Evolutionary conservation across 352 stramenopile species (phyloP).

Genomic region (Pythium aristosporum): DNA sequence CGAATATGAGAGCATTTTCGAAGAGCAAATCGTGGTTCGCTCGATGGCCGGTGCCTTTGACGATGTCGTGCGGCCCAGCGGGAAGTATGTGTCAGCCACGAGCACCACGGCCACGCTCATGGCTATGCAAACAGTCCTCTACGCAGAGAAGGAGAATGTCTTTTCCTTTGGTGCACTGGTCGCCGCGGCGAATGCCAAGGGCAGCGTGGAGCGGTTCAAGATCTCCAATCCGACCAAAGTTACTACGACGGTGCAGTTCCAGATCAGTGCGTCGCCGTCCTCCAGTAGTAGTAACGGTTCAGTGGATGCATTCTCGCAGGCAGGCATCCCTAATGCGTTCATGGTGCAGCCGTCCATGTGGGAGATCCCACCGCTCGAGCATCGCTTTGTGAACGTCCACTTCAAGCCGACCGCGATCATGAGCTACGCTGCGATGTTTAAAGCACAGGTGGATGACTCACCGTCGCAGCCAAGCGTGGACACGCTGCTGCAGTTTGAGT

Average conservation of each 20-base stretch:
- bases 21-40: constrained; percentile 92
- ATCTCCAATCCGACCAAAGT: constrained; percentile 96
- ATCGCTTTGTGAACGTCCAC: constrained; percentile 93
- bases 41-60: constrained; percentile 39
- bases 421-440: constrained; percentile 80
- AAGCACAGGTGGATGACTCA: constrained; percentile 81
- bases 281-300: constrained; percentile 1
- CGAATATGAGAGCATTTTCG: constrained; percentile 92
- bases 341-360: constrained; percentile 87
- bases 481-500: constrained; percentile 83
- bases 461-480: constrained; percentile 34
- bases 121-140: constrained; percentile 64
- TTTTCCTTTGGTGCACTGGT: constrained; percentile 90
- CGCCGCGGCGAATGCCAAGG: constrained; percentile 60
- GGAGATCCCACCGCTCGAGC: constrained; percentile 94
- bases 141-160: constrained; percentile 81
- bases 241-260: constrained; percentile 85
- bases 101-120: constrained; percentile 17
- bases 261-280: constrained; percentile 35
- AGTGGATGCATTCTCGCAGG: background rate
- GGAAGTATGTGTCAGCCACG: constrained; percentile 17
- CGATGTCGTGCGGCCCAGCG: background rate
- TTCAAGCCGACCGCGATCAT: constrained; percentile 90
- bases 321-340: constrained; percentile 42
- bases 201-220: constrained; percentile 90